Evolutionary conservation across 352 stramenopile species (phyloP).

Genomic region (Thraustochytrium striatum): DNA sequence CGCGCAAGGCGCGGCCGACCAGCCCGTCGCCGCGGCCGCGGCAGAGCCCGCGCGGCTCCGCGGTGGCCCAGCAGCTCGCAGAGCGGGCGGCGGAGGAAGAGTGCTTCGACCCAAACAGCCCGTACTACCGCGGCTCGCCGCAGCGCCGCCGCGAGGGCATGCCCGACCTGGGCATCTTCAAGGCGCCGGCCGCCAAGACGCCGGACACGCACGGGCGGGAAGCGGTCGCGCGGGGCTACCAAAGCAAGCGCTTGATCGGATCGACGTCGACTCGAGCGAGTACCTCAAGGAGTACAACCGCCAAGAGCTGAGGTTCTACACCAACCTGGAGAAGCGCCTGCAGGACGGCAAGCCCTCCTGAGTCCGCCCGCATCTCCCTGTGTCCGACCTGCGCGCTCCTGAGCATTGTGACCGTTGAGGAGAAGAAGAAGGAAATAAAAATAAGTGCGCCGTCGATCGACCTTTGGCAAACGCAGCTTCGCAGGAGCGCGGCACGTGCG

Average conservation of each 20-base stretch:
- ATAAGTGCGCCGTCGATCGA: too few relatives aligned
- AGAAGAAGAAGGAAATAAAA: too few relatives aligned
- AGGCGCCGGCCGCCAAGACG: neutral
- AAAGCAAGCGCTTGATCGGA: neutral
- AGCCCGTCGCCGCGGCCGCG: neutral
- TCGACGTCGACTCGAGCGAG: neutral
- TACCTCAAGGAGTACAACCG: neutral
- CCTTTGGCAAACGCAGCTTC: too few relatives aligned
- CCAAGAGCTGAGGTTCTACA: neutral
- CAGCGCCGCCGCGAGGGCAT: neutral
- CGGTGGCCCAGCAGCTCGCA: neutral
- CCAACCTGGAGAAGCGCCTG: neutral
- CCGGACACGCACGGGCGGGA: neutral
- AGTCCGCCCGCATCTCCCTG: too few relatives aligned
- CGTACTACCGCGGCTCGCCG: neutral
- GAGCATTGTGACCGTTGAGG: too few relatives aligned
- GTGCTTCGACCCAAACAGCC: neutral
- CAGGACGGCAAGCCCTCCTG: too few relatives aligned
- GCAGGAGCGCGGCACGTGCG: too few relatives aligned
- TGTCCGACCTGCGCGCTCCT: too few relatives aligned
- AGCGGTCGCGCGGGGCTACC: neutral
- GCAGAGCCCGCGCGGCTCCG: neutral
- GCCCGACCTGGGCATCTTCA: neutral
- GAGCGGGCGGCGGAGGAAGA: neutral
- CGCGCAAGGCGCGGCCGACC: neutral